Conservation (phyloP, 2,329 filamentous ascomycete species). For the Fusarium drepaniforme region DNA sequence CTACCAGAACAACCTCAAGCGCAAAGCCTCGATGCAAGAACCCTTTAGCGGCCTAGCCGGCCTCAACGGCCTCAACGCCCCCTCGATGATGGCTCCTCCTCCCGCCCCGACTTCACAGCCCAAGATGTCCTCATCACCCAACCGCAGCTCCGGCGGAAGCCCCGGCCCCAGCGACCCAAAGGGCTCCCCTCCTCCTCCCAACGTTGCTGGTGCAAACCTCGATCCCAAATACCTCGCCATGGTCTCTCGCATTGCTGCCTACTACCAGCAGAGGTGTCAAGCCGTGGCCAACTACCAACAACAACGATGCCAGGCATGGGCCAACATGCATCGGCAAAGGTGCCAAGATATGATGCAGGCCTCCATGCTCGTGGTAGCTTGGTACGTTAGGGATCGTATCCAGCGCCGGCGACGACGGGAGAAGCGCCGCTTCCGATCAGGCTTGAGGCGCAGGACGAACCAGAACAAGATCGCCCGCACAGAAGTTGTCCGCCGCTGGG, state of each 20-base stretch:
- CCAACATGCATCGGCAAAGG: conserved; percentile 59
- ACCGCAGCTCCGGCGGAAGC: conserved; percentile 28
- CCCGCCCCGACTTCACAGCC: conserved; percentile 42
- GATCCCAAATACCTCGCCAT: conserved; percentile 60
- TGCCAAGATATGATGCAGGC: conserved; percentile 63
- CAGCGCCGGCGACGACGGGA: conserved; percentile 55
- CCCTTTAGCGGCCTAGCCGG: conserved; percentile 28
- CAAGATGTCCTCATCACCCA: conserved; percentile 36
- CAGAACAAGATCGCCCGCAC: conserved; percentile 53
- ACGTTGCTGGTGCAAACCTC: conserved; percentile 43
- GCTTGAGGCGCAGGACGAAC: conserved; percentile 50
- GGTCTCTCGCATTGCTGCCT: conserved; percentile 60
- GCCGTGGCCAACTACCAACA: conserved; percentile 61
- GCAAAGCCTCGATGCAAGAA: conserved; percentile 44
- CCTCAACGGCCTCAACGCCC: conserved; percentile 28
- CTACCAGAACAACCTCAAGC: conserved; percentile 43
- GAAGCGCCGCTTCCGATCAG: conserved; percentile 56
- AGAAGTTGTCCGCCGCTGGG: conserved; percentile 58
- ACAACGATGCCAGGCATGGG: conserved; percentile 62
- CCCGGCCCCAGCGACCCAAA: conserved; percentile 36
- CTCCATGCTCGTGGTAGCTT: conserved; percentile 62
- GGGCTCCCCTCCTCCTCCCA: conserved; percentile 34
- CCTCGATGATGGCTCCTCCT: conserved; percentile 41
- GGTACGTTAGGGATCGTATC: conserved; percentile 63
- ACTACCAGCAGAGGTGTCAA: conserved; percentile 62